Evolutionary conservation across 164 flowering plant genomes (phyloP), one percentile per base, ranked within the genome.

Genomic region (Akebia trifoliata): DNA sequence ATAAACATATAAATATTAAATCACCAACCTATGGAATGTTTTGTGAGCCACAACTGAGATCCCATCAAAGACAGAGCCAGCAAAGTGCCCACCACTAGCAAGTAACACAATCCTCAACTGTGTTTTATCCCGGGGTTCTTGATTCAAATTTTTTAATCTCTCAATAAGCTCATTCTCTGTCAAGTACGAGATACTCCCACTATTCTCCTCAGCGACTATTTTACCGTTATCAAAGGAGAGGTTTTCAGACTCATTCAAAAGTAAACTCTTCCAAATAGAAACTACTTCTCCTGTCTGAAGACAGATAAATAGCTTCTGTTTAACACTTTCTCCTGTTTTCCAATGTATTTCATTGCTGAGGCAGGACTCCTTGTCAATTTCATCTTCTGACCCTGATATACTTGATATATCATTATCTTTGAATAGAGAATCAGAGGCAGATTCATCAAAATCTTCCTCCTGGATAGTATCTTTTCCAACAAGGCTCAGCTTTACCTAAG

Each of bases 381-480:
- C 97, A 59, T 87, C 96, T 42, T 93, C 99, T 29, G 99, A 93
- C 11, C 99, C 99, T 2, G 99, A 93, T 72, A 90, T 85, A 67
- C 99, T 93, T 7, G 99, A 93, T 35, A 93, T 63, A 58, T 93
- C 99, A 62, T 59, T 78, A 53, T 89, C 94, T 53, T 74, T 74
- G 46, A 75, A 67, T 45, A 78, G 56, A 35, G 88, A 81, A 49
- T 81, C 90, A 40, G 83, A 69, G 9, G 73, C 71, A 45, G 73
- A 57, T 54, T 79, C 95, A 69, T 87, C 90, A 74, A 90, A 86
- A 67, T 93, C 96, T 61, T 93, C 96, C 77, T 93, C 99, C 60
- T 71, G 81, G 53, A 90, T 66, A 45, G 64, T 77, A 28, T 45
- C 66, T 59, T 87, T 93, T 59, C 97, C 99, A 75, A 85, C 84